Evolutionary conservation across 805 yeast genomes (phyloP).

Genomic region (Suhomyces xylopsoci): DNA sequence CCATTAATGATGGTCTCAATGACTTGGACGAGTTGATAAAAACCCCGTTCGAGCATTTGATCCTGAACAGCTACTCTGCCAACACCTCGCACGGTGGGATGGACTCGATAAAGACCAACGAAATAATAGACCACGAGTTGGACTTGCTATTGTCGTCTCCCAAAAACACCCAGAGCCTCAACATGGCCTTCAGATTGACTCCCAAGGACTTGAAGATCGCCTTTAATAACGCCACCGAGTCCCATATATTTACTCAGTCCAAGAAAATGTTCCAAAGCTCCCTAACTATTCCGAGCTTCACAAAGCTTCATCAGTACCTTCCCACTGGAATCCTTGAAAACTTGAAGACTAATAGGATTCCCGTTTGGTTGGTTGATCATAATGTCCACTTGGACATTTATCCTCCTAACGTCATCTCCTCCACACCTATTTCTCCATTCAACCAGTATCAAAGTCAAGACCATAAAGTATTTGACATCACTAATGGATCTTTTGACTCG

Average conservation of each 20-base stretch:
- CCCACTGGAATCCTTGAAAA: constrained; percentile 2
- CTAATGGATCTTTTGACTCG: constrained; percentile 23
- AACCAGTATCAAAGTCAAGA: not conserved
- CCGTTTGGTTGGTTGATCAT: constrained; percentile 18
- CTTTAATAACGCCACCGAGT: not conserved
- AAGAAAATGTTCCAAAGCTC: not conserved
- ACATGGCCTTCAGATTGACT: not conserved
- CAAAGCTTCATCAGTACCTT: not conserved
- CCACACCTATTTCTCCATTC: constrained; percentile 16
- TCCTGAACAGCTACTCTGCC: constrained; percentile 9
- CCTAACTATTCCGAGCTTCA: not conserved
- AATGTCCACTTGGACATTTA: constrained; percentile 1
- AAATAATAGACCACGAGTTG: constrained; percentile 29
- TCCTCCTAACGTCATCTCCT: constrained; percentile 10
- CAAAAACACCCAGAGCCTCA: constrained; percentile 5
- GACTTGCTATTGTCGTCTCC: constrained; percentile 29
- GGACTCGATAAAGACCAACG: constrained; percentile 22
- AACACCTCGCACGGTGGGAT: not conserved
- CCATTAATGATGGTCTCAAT: constrained; percentile 13
- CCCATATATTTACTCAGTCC: constrained; percentile 5
- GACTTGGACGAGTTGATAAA: constrained; percentile 26
- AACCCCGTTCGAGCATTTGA: constrained; percentile 27
- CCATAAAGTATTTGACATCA: constrained; percentile 8
- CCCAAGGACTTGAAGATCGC: constrained; percentile 6
- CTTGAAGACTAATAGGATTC: constrained; percentile 7